Percentiles rank a stretch among this genome's conserved stretches.
Evolutionary conservation across 2,329 filamentous ascomycete genomes (phyloP).

Genomic region (Claviceps capensis): DNA sequence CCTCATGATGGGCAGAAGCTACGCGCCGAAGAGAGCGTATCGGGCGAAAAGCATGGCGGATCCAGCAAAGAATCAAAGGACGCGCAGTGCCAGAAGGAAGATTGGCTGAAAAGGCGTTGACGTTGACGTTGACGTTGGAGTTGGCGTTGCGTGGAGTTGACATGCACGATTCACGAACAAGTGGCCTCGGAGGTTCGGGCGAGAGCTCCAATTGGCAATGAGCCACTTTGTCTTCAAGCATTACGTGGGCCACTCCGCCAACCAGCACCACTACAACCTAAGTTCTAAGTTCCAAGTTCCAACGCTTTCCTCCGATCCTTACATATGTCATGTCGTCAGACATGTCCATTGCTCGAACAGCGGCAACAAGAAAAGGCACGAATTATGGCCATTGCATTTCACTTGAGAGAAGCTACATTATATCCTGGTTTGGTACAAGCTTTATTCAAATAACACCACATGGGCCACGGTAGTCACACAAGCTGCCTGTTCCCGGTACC

Average conservation of each 20-base stretch:
- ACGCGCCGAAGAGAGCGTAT: conserved; percentile 16
- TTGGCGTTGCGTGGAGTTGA: background rate
- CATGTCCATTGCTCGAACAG: no score
- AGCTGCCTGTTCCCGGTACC: no score
- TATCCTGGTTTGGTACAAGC: no score
- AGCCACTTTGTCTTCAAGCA: conserved; percentile 7
- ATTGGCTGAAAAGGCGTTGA: background rate
- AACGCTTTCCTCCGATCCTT: no score
- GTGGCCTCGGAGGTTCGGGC: background rate
- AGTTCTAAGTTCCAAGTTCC: background rate
- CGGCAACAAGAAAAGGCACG: no score
- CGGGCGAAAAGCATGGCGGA: conserved; percentile 17
- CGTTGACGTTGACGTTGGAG: background rate
- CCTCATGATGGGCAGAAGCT: conserved; percentile 26
- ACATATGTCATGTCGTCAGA: no score
- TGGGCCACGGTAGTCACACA: no score
- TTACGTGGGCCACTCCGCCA: background rate
- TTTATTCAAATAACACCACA: no score
- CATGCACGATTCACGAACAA: background rate
- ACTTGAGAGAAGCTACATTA: no score
- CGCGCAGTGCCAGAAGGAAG: background rate
- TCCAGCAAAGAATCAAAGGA: conserved; percentile 1
- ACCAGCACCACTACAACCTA: background rate
- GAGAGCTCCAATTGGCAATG: background rate
- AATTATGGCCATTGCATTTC: no score